These are phyloP conservation scores for Suillus alpinus DNA, from an alignment of 768 basidiomycete genomes.

Conservation along the genomic window DNA sequence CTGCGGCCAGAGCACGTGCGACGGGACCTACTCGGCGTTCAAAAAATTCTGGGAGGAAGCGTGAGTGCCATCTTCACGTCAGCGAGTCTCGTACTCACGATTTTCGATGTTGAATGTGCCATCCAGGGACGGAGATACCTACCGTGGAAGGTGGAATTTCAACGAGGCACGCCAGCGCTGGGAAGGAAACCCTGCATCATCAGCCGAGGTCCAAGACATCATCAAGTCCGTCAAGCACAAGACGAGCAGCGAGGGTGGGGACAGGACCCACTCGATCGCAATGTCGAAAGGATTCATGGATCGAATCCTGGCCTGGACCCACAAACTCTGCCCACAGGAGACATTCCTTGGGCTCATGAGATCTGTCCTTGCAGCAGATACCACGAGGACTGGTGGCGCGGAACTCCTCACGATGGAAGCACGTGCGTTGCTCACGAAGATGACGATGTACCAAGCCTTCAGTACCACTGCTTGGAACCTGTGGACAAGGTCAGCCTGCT, in stretches of 20 bases:
- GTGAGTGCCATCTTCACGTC: background rate
- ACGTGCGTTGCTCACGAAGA: background rate
- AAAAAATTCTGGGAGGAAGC: slow-evolving; percentile 1
- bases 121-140: slow-evolving; percentile 19
- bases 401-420: background rate
- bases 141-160: slow-evolving; percentile 21
- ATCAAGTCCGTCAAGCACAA: slow-evolving; percentile 23
- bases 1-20: background rate
- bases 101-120: too few species aligned
- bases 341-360: background rate
- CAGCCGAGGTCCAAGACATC: slow-evolving; percentile 18
- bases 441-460: background rate
- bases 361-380: background rate
- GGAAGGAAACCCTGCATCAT: slow-evolving; percentile 27
- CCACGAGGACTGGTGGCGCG: background rate
- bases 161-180: slow-evolving; percentile 21
- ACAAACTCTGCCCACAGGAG: background rate
- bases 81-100: too few species aligned
- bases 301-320: background rate
- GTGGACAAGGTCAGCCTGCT: slow-evolving; percentile 1
- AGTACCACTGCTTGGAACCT: background rate
- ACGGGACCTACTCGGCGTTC: background rate
- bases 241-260: slow-evolving; percentile 15
- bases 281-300: slow-evolving; percentile 9
- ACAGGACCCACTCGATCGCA: slow-evolving; percentile 22